Percentiles rank a stretch among this genome's conserved stretches.
These are phyloP conservation scores for Penicillium sp. DNA, from an alignment of 2,329 filamentous ascomycete species.

Conservation along the genomic window DNA sequence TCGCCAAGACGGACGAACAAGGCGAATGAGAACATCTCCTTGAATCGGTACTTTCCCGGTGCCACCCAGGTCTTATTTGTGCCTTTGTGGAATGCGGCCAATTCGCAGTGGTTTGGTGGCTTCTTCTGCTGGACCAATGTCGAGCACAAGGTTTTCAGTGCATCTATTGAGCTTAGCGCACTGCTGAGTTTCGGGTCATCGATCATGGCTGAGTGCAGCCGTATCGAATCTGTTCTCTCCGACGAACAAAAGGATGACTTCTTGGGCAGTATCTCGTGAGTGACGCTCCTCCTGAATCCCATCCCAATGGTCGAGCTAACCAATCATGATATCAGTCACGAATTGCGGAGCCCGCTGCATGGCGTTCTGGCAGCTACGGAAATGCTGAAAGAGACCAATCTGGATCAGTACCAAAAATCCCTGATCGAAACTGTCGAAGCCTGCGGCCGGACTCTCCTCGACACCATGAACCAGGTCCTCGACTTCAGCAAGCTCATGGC, in stretches of 20 bases:
- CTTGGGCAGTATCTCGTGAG: constrained; percentile 42
- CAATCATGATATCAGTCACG: constrained; percentile 27
- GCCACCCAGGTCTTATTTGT: constrained; percentile 24
- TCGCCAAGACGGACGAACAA: background rate
- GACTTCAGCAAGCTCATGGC: constrained; percentile 29
- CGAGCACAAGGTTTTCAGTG: constrained; percentile 20
- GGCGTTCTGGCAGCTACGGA: constrained; percentile 44
- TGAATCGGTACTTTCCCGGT: constrained; percentile 10
- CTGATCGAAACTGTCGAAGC: constrained; percentile 44
- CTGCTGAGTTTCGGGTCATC: constrained; percentile 31
- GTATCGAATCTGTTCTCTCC: constrained; percentile 27
- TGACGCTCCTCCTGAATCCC: background rate
- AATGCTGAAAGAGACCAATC: constrained; percentile 41
- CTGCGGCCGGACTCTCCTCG: constrained; percentile 47
- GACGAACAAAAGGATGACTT: constrained; percentile 48
- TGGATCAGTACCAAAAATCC: constrained; percentile 33
- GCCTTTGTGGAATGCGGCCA: constrained; percentile 29
- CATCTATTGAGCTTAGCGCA: constrained; percentile 27
- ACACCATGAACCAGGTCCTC: constrained; percentile 36
- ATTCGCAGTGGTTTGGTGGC: constrained; percentile 27
- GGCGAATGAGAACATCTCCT: background rate
- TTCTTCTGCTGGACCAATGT: constrained; percentile 21
- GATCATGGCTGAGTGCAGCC: constrained; percentile 33
- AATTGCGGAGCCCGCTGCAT: constrained; percentile 43
- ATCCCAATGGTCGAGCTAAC: background rate